phyloP scores from a whole-genome alignment of 495 filamentous ascomycete species.

The Xylaria castorea region DNA sequence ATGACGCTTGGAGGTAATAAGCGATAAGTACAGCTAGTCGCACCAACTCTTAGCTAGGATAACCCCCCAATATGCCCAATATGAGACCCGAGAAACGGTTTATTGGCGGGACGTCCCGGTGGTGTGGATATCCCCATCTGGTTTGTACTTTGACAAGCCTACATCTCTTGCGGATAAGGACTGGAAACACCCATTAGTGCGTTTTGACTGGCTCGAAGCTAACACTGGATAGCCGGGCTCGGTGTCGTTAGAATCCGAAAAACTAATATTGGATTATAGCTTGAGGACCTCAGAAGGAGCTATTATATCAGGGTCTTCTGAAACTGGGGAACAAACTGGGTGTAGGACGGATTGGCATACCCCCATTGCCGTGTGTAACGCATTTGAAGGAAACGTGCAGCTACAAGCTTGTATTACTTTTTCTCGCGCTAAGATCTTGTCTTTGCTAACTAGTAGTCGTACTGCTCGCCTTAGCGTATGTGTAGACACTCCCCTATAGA shows the following conservation, averaged over 20 bases:
- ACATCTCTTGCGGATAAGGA: neutral
- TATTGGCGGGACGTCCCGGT: constrained; percentile 31
- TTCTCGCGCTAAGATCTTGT: neutral
- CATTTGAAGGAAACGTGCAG: neutral
- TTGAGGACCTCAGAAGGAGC: neutral
- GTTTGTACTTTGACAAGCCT: constrained; percentile 21
- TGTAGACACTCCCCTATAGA: neutral
- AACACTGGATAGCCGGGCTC: neutral
- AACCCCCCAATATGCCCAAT: constrained; percentile 5
- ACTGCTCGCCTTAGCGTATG: neutral
- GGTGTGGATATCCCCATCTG: constrained; percentile 29
- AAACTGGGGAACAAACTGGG: neutral
- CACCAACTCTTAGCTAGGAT: constrained; percentile 23
- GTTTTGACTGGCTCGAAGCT: neutral
- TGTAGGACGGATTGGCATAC: neutral
- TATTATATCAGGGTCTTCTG: neutral
- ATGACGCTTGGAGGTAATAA: constrained; percentile 14
- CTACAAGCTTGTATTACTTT: constrained; percentile 9
- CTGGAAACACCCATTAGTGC: neutral
- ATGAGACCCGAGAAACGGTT: constrained; percentile 28
- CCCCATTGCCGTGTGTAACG: neutral
- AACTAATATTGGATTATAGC: neutral
- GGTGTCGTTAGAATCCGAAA: neutral
- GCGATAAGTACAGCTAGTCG: constrained; percentile 11
- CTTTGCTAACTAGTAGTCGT: constrained; percentile 10